Evolutionary conservation across 139 green algal genomes (phyloP), one percentile per base, ranked within the genome.

Genomic region (Penium margaritaceum): DNA sequence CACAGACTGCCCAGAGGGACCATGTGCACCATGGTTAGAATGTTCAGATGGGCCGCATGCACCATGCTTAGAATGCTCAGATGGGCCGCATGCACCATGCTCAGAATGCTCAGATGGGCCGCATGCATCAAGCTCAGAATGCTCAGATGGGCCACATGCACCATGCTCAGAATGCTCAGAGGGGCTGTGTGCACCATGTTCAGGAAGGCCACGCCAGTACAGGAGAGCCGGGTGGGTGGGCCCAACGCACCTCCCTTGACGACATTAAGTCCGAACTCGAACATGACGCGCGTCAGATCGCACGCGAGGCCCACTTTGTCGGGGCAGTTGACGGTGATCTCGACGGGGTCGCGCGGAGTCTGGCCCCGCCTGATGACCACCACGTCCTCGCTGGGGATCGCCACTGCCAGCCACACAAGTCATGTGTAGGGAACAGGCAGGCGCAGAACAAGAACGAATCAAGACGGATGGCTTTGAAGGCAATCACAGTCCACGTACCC

Each of bases 301-400:
- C 70, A 77, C 15, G 55, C 70, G 15, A 77, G 70, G 55, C 70
- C 70, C 30, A 77, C 70, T 36, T 69, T 77, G 46, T 77, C 70
- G 27, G 70, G 55, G 70, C 70, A 77, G 55, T 70, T 77, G 55
- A 77, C 41, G 15, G 54, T 77, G 14, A 77, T 69, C 55, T 77
- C 70, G 1, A 55, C 60, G 12, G 57, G 32, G 7, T 69, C 57
- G 1, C 68, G 33, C 27, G 68, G 68, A 21, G 15, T 24, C 32
- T 39, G 34, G 36, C 44, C 68, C 33, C 19, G n/a, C n/a, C 44
- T 38, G 27, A 75, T 33, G 7, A 67, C 44, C 3, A 75, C 68
- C 1, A n/a, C 27, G 27, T 75, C 68, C 24, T 75, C 68, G 1
- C n/a, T 68, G 0, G 68, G 68, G 27, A 64, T 46, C 44, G 51